Base-by-base conservation (phyloP, 1,284 basidiomycete species). In the Malassezia slooffiae region DNA sequence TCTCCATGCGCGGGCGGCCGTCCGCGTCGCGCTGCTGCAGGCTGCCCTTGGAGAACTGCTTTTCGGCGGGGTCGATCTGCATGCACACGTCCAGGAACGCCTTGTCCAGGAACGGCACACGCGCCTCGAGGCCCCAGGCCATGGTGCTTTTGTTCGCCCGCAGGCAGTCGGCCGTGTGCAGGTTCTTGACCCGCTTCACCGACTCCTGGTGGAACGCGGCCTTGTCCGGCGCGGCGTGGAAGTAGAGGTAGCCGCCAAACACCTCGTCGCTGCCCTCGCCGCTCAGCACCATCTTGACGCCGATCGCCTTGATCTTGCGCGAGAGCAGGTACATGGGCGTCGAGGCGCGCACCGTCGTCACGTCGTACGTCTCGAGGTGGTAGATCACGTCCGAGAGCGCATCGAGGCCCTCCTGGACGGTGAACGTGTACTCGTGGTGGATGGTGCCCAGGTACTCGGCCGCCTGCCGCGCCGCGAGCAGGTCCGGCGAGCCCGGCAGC, bases 81-180 rank as follows among this genome's bases (percentile, higher is more conserved):
- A 99, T 88, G 4, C 87, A 77, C 23, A 85, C 83, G 45, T 96
- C 88, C 42, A 99, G 76, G 79, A 99, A 97, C 24, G 79, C 74
- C 74, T 90, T 95, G 77, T 99, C 93, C 43, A 99, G 79, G 81
- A 99, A 99, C 12, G 93, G 93, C 2, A 99, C 93, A 45, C 93
- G 86, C 4, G 91, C 90, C 73, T 99, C 93, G 41, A 99, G 79
- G 55, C 93, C 93, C 91, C 93, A 99, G 1, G 93, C 93, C 93
- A 99, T 97, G 7, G 93, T 97, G 34, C 87, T 90, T 85, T 97
- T 97, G 80, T 99, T 99, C 52, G 93, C 93, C 50, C 93, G 81
- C 51, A 99, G 77, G 72, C 93, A 99, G 71, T 99, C 93, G 29
- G 93, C 77, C 2, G 91, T 96, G 73, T 97, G 91, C 41, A 99